These are phyloP conservation scores for Salmacisia buchloeana DNA, from an alignment of 1,284 basidiomycete species.

Conservation along the genomic window DNA sequence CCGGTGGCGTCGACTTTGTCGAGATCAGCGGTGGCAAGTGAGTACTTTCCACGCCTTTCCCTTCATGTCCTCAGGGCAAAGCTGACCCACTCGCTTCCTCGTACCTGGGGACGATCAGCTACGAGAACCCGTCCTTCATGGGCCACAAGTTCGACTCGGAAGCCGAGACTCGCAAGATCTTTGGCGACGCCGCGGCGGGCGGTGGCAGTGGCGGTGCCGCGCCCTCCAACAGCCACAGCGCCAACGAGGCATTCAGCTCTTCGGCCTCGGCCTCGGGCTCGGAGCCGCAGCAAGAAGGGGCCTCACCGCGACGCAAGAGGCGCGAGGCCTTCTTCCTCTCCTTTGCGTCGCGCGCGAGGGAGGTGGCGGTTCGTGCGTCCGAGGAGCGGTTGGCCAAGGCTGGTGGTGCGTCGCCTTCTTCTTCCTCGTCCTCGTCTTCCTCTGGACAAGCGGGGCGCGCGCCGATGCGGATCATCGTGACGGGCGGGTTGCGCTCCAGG, in stretches of 20 bases:
- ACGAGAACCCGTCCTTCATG: slow-evolving; percentile 25
- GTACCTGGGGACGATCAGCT: background rate
- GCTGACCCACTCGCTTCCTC: slow-evolving; percentile 28
- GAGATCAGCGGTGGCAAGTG: slow-evolving; percentile 75
- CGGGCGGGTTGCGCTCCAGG: slow-evolving; percentile 69
- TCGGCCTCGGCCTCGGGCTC: too few species aligned
- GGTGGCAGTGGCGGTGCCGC: too few species aligned
- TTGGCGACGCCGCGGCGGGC: slow-evolving; percentile 3
- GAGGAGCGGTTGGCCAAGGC: slow-evolving; percentile 14
- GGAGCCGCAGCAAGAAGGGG: slow-evolving; percentile 9
- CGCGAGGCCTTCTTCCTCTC: slow-evolving; percentile 54
- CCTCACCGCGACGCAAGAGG: slow-evolving; percentile 43
- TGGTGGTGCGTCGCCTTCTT: background rate
- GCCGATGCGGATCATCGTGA: slow-evolving; percentile 64
- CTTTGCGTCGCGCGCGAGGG: slow-evolving; percentile 53
- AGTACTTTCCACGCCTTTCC: slow-evolving; percentile 7
- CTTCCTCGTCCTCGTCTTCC: background rate
- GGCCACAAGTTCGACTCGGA: slow-evolving; percentile 48
- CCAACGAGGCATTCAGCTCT: too few species aligned
- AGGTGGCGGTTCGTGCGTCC: too few species aligned
- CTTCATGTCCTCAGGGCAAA: slow-evolving; percentile 6
- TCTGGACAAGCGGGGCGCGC: slow-evolving; percentile 14
- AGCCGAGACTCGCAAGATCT: slow-evolving; percentile 29
- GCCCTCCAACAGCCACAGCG: background rate
- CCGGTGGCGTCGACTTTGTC: slow-evolving; percentile 69